Conservation (phyloP, 768 basidiomycete genomes). For the Polyporus arcularius region DNA sequence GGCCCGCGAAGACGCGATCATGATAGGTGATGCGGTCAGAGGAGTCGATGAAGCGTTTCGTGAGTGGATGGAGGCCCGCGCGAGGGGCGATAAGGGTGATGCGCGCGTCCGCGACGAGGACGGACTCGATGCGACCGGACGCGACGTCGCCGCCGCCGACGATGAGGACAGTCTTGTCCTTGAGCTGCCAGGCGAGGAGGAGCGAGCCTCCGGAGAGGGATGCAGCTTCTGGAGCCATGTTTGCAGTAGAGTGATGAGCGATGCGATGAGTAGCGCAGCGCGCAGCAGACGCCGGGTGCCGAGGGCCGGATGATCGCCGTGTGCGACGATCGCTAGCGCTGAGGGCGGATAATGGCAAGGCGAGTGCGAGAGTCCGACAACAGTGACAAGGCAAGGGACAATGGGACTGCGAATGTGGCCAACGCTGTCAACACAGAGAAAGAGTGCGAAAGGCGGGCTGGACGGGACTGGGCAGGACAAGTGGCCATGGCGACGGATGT, state of each 20-base stretch:
- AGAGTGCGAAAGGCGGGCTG: conserved; percentile 1
- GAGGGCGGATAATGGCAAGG: neutral
- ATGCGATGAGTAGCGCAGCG: neutral
- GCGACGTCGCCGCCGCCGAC: conserved; percentile 95
- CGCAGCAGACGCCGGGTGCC: neutral
- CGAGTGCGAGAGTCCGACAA: no score
- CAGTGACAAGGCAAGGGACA: neutral
- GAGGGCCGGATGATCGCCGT: conserved; percentile 10
- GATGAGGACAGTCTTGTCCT: conserved; percentile 79
- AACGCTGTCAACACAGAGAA: neutral
- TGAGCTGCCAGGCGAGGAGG: conserved; percentile 92
- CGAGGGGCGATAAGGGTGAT: conserved; percentile 79
- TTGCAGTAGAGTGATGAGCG: neutral
- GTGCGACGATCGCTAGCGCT: conserved; percentile 5
- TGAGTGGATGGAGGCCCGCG: conserved; percentile 62
- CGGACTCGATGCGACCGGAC: conserved; percentile 81
- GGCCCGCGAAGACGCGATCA: conserved; percentile 65
- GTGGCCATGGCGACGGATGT: conserved; percentile 26
- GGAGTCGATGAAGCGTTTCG: conserved; percentile 51
- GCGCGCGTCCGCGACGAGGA: conserved; percentile 77
- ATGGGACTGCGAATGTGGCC: neutral
- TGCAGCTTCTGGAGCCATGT: conserved; percentile 7
- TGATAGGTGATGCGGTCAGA: conserved; percentile 64
- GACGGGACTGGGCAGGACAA: conserved; percentile 7
- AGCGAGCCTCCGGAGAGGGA: conserved; percentile 66